Evolutionary conservation across 129 eudicot genomes (phyloP).

Genomic region (Flaveria robusta): DNA sequence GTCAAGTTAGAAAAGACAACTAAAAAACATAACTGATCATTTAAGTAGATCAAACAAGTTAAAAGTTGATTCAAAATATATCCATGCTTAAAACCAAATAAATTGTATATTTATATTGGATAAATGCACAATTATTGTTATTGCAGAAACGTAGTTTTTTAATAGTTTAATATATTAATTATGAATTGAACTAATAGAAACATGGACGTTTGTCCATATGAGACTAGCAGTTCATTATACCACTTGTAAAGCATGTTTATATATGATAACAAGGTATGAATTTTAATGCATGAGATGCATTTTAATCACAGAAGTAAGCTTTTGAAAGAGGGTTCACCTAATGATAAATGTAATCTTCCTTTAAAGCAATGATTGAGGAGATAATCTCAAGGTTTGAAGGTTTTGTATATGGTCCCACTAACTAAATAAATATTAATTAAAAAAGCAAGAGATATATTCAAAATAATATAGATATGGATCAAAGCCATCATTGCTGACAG

Average conservation of each 20-base stretch:
- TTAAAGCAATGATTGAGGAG: slow-evolving; percentile 34
- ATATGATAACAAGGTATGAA: neutral
- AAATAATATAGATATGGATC: slow-evolving; percentile 14
- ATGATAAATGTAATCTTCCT: slow-evolving; percentile 18
- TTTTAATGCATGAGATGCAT: slow-evolving; percentile 7
- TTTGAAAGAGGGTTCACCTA: slow-evolving; percentile 2
- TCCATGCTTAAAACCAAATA: no score
- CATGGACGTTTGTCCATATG: no score
- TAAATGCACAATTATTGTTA: no score
- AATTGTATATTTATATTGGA: no score
- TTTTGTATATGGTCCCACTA: neutral
- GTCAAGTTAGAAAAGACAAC: no score
- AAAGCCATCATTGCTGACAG: slow-evolving; percentile 40
- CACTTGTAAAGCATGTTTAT: neutral
- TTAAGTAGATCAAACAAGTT: no score
- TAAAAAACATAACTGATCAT: no score
- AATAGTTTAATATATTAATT: no score
- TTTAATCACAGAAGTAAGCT: neutral
- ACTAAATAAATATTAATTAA: neutral
- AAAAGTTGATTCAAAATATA: no score
- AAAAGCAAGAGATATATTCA: slow-evolving; percentile 2
- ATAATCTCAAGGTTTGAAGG: slow-evolving; percentile 35
- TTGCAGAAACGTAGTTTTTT: no score
- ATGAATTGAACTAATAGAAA: no score
- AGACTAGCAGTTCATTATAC: no score